Base-by-base conservation (phyloP, 2,329 filamentous ascomycete species). In the Venturia effusa region DNA sequence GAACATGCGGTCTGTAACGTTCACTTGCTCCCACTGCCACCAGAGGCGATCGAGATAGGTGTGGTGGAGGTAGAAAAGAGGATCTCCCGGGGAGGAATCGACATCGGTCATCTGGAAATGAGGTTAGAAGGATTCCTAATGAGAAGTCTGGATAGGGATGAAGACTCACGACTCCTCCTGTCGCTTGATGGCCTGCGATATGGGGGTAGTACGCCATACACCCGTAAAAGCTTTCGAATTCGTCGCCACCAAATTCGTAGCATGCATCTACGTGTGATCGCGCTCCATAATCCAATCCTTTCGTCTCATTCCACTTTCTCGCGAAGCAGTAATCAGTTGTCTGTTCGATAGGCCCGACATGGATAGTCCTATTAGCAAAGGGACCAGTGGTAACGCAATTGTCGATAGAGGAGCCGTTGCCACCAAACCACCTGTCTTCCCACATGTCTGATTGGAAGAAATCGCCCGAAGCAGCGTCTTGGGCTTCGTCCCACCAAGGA, bases 401-500 rank as follows among this genome's bases (percentile, higher is more conserved):
- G 30, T 62, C 24, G 24, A 60, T 24, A n/a, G 37, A 24, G 11
- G 39, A 30, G 4, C 62, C 64, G 37, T 65, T 64, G 17, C 64
- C 64, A 19, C 64, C 64, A 27, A 65, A 65, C 27, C 51, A 55
- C 15, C 51, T 32, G 51, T 55, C 51, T 34, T 55, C 51, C 64
- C 64, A 64, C 27, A 51, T 39, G 45, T 54, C 32, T 68, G 63
- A 43, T 68, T 60, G 63, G 69, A 73, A 57, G 6, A 45, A 66
- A 17, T 68, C 66, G 10, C 66, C 22, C 1, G 68, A 67, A 10
- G 68, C 64, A 4, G 70, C 69, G 19, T 73, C 71, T 0, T 67
- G 60, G 2, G 67, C 68, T 65, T 66, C 71, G 65, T 73, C 67
- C 71, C 70, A 73, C 63, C 70, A 70, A 19, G 64, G 64, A 1